Evolutionary conservation across 371 early-diverging fungal species (phyloP).

Genomic region (Sanchytrium tribonematis): DNA sequence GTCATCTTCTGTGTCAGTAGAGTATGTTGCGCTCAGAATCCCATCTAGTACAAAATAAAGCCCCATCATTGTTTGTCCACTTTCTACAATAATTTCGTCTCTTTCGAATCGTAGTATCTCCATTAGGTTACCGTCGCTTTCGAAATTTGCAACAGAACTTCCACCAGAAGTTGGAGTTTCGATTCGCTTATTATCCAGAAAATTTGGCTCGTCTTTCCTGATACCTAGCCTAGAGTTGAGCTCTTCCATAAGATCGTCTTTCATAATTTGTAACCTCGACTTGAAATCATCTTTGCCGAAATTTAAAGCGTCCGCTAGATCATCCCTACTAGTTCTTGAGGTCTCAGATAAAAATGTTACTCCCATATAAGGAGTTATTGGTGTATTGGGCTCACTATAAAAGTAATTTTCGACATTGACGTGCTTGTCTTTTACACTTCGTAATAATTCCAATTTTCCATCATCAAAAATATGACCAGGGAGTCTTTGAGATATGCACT

Average conservation of each 20-base stretch:
- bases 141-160: neutral
- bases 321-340: neutral
- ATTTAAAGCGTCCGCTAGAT: neutral
- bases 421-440: neutral
- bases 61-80: neutral
- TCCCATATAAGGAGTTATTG: neutral
- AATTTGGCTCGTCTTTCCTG: neutral
- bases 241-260: neutral
- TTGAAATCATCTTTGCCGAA: no score
- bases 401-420: neutral
- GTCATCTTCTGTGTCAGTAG: neutral
- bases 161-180: neutral
- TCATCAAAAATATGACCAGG: neutral
- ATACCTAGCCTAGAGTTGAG: neutral
- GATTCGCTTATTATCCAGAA: neutral
- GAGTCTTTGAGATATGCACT: neutral
- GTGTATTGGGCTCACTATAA: neutral
- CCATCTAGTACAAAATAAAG: neutral
- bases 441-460: neutral
- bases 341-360: neutral
- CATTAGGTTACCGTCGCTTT: neutral
- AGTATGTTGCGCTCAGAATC: neutral
- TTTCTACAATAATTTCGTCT: neutral
- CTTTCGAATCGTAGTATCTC: neutral
- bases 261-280: neutral